Evolutionary conservation across 495 filamentous ascomycete species (phyloP), one percentile per base, ranked within the genome.

Genomic region (Ascodesmis nigricans): DNA sequence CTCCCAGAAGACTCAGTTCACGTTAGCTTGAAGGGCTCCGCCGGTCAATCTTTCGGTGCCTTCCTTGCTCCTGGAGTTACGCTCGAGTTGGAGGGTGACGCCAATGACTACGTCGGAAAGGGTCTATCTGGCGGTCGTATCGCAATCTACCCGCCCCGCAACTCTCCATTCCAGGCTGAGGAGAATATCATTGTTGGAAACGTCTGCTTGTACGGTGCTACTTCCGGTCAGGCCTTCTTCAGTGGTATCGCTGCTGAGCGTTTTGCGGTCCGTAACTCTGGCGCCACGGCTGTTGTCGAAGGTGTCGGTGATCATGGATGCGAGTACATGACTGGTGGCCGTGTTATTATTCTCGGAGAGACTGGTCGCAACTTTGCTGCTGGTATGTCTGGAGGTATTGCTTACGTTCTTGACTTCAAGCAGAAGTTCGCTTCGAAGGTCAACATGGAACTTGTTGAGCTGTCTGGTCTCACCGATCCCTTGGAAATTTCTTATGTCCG

Each of bases 311-410:
- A 99, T 54, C 87, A 99, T 53, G 81, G 84, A 30, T 95, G 84
- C 53, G 87, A 99, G 62, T 99, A 99, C 67, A 99, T 99, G 87
- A 97, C 87, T 39, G 87, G 87, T 50, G 87, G 87, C 50, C 80
- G 90, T 53, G 70, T 95, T 23, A 60, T 99, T 38, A 64, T 90
- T 40, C 65, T 99, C 29, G 87, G 87, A 38, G 69, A 73, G 48
- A 92, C 80, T 48, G 87, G 87, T n/a, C 87, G 87, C 42, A 99
- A 99, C 65, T 99, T 99, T 49, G 87, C 90, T 49, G 87, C 87
- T 38, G 87, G 87, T 62, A 99, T 99, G 87, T 95, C 83, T 48
- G 87, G 87, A 47, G 87, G 87, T 61, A 95, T 99, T 58, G 84
- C 90, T 21, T 99, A 99, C 42, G 69, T 95, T 35, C 67, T 99